Base-by-base conservation (phyloP, 1,139 yeast species). In the Lodderomyces pseudojiufengensis region DNA sequence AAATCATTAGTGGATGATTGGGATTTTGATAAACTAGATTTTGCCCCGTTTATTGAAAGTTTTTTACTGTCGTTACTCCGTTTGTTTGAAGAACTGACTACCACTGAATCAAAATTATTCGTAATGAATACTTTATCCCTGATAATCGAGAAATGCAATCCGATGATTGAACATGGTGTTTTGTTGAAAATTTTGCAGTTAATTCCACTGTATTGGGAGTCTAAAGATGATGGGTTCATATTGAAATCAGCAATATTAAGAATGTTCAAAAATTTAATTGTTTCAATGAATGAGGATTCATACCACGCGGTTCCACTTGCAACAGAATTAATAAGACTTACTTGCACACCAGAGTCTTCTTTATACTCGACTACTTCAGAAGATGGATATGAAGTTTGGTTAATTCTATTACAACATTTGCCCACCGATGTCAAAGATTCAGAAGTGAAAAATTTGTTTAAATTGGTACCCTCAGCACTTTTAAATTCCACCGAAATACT, bases 351-450 rank as follows among this genome's bases (percentile, higher is more conserved):
- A 7, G 50, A 61, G 4, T 75, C 88, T 1, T 79, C 78, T 24
- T 67, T 70, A 38, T 80, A 80, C 45, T 65, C 80, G 2, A 65
- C 85, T 35, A 57, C 92, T 9, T 70, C 84, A 21, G 97, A 92
- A 51, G 98, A 92, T 57, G 97, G 95, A 0, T 78, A 78, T 50
- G 95, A 86, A 36, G 63, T 92, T 35, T 90, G 97, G 97, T 65
- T 76, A 27, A 71, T 83, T 0, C 54, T 87, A 3, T 57, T 90
- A 35, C 84, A 80, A 42, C 80, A 81, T 36, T 56, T 61, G 33
- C 79, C 79, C 1, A 47, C 48, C 10, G 12, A 21, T 3, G 24
- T 26, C 10, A 29, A 22, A n/a, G 47, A 49, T 15, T 49, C 53
- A 5, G 47, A 50, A 30, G 59, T 73, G 5, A 57, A 65, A 12